Evolutionary conservation across 192 early-diverging fungal species (phyloP), one percentile per base, ranked within the genome.

Genomic region (Entophlyctis helioformis): DNA sequence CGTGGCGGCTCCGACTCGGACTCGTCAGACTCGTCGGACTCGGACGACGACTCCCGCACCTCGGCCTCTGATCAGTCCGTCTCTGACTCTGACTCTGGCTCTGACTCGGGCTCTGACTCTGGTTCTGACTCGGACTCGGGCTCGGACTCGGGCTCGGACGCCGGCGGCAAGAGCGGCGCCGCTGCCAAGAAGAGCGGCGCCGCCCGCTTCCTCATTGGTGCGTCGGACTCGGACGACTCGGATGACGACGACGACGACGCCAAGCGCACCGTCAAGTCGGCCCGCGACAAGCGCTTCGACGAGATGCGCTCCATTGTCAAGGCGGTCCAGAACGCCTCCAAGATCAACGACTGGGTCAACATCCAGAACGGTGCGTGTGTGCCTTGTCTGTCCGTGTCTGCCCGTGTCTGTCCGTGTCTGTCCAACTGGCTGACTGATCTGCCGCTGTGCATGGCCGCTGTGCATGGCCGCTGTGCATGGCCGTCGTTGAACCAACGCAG

Each of bases 271-370:
- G 82, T 90, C 13, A 81, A 81, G 56, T 86, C 80, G 26, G 76
- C 73, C 52, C 85, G 84, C 57, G 85, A 88, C 63, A 96, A 92
- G 74, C 79, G 85, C 34, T 69, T 79, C 42, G 84, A 94, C 16
- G 89, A 96, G 59, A 69, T 94, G 62, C 68, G 83, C 34, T 52
- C 44, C 23, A 58, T 76, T 36, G 69, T 78, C 38, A 74, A 74
- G 47, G 57, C 69, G 4, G 69, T 91, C 37, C 66, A 82, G 35
- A 86, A 84, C 52, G 78, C 75, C 1, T 57, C 73, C 58, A 88
- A 91, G 59, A 88, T 84, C 46, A 83, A 87, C 59, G 87, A 92
- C 61, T 97, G 91, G 91, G 80, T 77, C 37, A 64, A 68, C 32
- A 80, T 85, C 45, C 66, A 76, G 41, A 85, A 69, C 54, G 87